These are phyloP conservation scores for Aegilops longissima DNA, from an alignment of 176 grass and related monocot species.

Conservation along the genomic window DNA sequence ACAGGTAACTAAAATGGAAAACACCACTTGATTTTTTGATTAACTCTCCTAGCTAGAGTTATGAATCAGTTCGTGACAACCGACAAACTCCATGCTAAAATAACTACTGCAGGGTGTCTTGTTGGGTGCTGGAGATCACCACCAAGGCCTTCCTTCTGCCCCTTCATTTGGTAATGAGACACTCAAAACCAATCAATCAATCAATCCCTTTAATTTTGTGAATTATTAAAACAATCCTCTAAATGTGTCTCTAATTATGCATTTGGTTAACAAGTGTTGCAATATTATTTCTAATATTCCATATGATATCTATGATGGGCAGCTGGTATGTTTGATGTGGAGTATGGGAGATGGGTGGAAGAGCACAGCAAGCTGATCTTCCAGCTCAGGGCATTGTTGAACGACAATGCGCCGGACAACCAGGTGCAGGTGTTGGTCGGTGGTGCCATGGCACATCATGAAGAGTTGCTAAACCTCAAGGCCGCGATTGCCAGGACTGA, in stretches of 20 bases:
- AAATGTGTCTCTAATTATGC: not conserved
- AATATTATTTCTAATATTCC: not conserved
- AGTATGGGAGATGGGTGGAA: slow-evolving; percentile 72
- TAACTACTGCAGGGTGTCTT: slow-evolving; percentile 41
- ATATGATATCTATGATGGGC: slow-evolving; percentile 20
- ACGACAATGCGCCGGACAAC: slow-evolving; percentile 51
- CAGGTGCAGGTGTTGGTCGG: slow-evolving; percentile 57
- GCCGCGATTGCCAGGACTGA: slow-evolving; percentile 46
- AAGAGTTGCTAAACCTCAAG: slow-evolving; percentile 52
- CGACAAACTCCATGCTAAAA: slow-evolving; percentile 9
- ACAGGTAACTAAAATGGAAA: slow-evolving; percentile 42
- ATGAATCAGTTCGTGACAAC: not conserved
- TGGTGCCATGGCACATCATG: slow-evolving; percentile 52
- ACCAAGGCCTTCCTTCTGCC: slow-evolving; percentile 38
- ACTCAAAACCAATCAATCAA: not conserved
- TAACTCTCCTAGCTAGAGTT: not conserved
- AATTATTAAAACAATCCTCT: not conserved
- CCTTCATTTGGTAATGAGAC: slow-evolving; percentile 42
- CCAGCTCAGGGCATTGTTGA: slow-evolving; percentile 57
- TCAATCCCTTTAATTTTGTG: not conserved
- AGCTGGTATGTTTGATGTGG: slow-evolving; percentile 55
- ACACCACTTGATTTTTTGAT: not conserved
- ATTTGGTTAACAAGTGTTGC: not conserved
- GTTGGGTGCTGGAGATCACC: slow-evolving; percentile 27
- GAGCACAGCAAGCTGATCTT: slow-evolving; percentile 66